Percentiles rank a stretch among this genome's conserved stretches.
phyloP scores from a whole-genome alignment of 192 early-diverging fungal genomes.

The Podila horticola region DNA sequence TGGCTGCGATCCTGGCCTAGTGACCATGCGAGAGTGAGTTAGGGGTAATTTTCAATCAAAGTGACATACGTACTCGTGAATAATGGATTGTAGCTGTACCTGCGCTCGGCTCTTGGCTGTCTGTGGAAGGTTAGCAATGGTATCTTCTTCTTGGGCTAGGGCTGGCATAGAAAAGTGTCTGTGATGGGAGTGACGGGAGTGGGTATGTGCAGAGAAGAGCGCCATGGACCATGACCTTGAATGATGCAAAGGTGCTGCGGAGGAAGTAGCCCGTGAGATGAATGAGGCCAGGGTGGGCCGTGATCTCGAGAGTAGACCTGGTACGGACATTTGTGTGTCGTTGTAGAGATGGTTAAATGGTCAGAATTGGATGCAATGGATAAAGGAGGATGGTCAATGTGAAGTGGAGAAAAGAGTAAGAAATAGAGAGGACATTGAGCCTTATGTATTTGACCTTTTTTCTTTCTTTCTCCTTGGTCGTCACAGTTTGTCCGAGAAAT shows the following conservation, averaged over 20 bases:
- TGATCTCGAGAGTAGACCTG: conserved; percentile 13
- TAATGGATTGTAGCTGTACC: conserved; percentile 1
- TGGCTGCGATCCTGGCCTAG: conserved; percentile 54
- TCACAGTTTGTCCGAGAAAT: not conserved
- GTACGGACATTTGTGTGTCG: not conserved
- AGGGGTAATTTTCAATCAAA: not conserved
- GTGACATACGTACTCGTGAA: not conserved
- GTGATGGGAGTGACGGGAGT: not conserved
- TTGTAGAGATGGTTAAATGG: too few species aligned
- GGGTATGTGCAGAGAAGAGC: not conserved
- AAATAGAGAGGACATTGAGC: not conserved
- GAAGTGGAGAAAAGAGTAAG: not conserved
- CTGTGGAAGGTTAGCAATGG: not conserved
- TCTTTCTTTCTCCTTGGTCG: conserved; percentile 8
- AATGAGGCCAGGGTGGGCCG: conserved; percentile 3
- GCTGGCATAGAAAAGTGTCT: conserved; percentile 34
- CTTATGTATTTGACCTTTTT: not conserved
- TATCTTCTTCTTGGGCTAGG: conserved; percentile 23
- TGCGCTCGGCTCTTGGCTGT: conserved; percentile 12
- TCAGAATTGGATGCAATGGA: not conserved
- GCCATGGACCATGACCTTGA: not conserved
- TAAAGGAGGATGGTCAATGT: not conserved
- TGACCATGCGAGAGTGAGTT: not conserved
- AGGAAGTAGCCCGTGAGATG: not conserved
- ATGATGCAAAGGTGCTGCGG: conserved; percentile 1